Percentiles rank a stretch among this genome's conserved stretches.
These are phyloP conservation scores for Glycine tomentella DNA, from an alignment of 306 rosid species.

Conservation along the genomic window DNA sequence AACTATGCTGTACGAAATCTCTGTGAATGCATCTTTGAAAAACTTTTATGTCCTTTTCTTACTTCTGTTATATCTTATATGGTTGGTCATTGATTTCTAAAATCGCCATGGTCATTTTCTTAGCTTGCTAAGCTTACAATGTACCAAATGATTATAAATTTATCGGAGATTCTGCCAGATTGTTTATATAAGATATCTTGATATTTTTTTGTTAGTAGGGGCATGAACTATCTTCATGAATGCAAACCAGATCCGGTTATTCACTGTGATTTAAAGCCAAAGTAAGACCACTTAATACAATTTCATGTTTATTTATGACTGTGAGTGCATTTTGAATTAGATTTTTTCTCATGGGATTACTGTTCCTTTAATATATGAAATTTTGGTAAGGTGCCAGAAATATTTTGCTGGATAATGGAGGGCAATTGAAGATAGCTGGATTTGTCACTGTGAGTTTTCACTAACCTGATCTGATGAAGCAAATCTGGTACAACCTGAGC, in stretches of 20 bases:
- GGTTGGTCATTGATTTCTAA: conserved; percentile 32
- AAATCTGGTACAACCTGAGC: conserved; percentile 65
- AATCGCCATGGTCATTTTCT: conserved; percentile 22
- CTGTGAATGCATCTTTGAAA: background rate
- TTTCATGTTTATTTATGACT: conserved; percentile 40
- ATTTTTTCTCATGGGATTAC: conserved; percentile 52
- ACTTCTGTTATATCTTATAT: background rate
- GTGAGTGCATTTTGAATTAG: conserved; percentile 43
- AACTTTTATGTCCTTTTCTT: background rate
- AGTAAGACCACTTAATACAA: conserved; percentile 85
- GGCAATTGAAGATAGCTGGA: conserved; percentile 91
- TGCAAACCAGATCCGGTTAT: conserved; percentile 98
- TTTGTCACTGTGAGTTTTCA: conserved; percentile 76
- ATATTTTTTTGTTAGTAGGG: conserved; percentile 73
- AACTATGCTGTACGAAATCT: conserved; percentile 28
- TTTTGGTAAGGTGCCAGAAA: conserved; percentile 99
- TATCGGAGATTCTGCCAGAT: conserved; percentile 36
- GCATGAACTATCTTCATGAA: conserved; percentile 98
- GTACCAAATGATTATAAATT: conserved; percentile 38
- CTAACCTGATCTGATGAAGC: conserved; percentile 73
- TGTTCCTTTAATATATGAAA: conserved; percentile 82
- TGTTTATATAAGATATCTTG: conserved; percentile 46
- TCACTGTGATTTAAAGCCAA: conserved; percentile 98
- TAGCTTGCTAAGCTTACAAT: conserved; percentile 33
- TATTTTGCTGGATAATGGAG: conserved; percentile 99